phyloP scores from a whole-genome alignment of 1,284 basidiomycete species.

The Pascua guehoae region DNA sequence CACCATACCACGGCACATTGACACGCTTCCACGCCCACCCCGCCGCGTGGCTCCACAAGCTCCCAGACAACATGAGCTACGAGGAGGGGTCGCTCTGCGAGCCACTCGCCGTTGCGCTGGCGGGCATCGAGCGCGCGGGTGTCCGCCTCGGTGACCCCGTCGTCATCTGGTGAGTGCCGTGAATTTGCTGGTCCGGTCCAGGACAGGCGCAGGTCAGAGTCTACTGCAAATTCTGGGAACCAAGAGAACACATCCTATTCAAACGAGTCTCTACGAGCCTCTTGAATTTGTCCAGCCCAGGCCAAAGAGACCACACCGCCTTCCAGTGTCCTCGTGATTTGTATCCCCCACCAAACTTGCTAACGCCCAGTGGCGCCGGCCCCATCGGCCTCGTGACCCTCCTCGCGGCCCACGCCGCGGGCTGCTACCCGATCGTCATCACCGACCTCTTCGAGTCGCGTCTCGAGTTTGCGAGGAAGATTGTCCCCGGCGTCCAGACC shows the following conservation, averaged over 20 bases:
- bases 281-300: too few species aligned
- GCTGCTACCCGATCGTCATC: conserved; percentile 55
- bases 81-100: conserved; percentile 57
- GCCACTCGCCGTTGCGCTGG: conserved; percentile 55
- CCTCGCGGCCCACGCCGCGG: conserved; percentile 54
- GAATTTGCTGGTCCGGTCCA: background rate
- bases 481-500: conserved; percentile 53
- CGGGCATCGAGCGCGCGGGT: conserved; percentile 54
- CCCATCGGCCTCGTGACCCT: conserved; percentile 56
- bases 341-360: background rate
- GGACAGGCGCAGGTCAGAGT: too few species aligned
- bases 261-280: background rate
- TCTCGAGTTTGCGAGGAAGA: conserved; percentile 54
- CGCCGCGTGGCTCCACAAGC: conserved; percentile 55
- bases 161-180: conserved; percentile 48
- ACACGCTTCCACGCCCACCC: conserved; percentile 56
- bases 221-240: too few species aligned
- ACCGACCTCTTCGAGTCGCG: conserved; percentile 55
- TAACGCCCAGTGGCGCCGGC: conserved; percentile 49
- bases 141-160: conserved; percentile 53
- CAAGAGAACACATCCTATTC: too few species aligned
- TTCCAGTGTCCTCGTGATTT: too few species aligned
- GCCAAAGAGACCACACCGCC: too few species aligned
- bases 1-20: conserved; percentile 53
- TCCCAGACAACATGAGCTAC: conserved; percentile 52